Conservation (phyloP, 2,329 filamentous ascomycete species). For the Emmonsiellopsis sp. region DNA sequence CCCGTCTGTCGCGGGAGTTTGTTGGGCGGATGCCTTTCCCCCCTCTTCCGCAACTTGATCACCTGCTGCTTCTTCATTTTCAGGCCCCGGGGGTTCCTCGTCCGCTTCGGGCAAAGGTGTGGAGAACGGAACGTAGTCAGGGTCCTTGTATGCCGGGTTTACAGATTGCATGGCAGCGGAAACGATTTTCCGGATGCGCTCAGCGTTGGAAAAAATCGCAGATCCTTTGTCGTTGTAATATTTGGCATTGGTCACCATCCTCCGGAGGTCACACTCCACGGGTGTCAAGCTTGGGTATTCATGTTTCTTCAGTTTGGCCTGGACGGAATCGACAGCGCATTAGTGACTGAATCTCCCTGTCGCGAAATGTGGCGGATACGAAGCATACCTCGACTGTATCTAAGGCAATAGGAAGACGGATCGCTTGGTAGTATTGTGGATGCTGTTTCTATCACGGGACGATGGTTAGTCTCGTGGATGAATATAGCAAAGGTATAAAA, state of each 20-base stretch:
- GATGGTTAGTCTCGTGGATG: neutral
- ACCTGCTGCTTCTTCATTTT: conserved; percentile 4
- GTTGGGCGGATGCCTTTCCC: conserved; percentile 9
- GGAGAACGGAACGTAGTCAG: conserved; percentile 60
- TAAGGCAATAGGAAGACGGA: conserved; percentile 69
- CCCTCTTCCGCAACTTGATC: neutral
- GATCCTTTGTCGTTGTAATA: conserved; percentile 69
- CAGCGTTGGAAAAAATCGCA: conserved; percentile 69
- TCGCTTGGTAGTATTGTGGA: conserved; percentile 70
- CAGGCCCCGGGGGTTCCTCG: conserved; percentile 17
- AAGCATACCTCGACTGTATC: conserved; percentile 57
- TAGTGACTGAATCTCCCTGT: neutral
- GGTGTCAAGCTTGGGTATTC: conserved; percentile 63
- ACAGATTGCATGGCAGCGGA: conserved; percentile 81
- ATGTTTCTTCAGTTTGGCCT: conserved; percentile 57
- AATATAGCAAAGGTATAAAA: neutral
- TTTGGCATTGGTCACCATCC: conserved; percentile 81
- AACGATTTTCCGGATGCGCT: conserved; percentile 74
- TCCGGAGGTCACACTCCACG: conserved; percentile 77
- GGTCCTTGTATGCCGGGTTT: conserved; percentile 70
- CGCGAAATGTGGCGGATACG: neutral
- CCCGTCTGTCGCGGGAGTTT: conserved; percentile 15
- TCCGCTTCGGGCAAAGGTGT: conserved; percentile 60
- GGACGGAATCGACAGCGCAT: neutral
- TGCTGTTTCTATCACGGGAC: conserved; percentile 38